Evolutionary conservation across 164 flowering plant genomes (phyloP), one percentile per base, ranked within the genome.

Genomic region (Liquidambar formosana): DNA sequence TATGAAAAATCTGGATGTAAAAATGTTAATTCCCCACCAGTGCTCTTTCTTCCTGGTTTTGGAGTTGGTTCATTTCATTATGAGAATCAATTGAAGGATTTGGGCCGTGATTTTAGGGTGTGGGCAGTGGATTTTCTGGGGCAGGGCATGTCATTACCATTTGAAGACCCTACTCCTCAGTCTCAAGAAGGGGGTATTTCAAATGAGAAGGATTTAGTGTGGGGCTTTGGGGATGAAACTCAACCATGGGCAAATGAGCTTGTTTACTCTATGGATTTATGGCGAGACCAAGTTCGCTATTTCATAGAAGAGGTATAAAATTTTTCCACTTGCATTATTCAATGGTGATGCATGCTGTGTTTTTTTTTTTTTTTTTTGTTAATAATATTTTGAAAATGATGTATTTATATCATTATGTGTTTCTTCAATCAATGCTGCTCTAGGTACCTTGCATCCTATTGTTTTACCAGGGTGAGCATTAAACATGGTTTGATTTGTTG

Each of bases 81-180:
- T 72, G 94, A 92, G 81, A 95, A 95, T 76, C 99, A 95, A 76
- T 71, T 95, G 64, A 92, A 85, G 81, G 99, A 91, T 85, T 77
- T 95, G 46, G 99, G 99, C 19, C 89, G 88, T 67, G 94, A 95
- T 61, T 84, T 61, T 73, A 86, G 97, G 77, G 97, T 85, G 10
- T 95, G 93, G 91, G 97, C 97, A 8, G 57, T 95, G 44, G 99
- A 95, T 87, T 95, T 91, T 77, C 88, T 95, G 4, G 99, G 99
- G 48, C 99, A 92, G 73, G 97, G 99, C 66, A 79, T 78, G 93
- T 95, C 99, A 0, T 73, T 95, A 75, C 97, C 99, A 25, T 22
- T 61, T 53, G 94, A 89, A 80, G 89, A 95, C 76, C 99, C 97
- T 61, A 80, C 99, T 76, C 84, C 82, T 58, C 71, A 28, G 45